Conservation (phyloP, 108 stramenopile genomes). For the Skeletonema tropicum region DNA sequence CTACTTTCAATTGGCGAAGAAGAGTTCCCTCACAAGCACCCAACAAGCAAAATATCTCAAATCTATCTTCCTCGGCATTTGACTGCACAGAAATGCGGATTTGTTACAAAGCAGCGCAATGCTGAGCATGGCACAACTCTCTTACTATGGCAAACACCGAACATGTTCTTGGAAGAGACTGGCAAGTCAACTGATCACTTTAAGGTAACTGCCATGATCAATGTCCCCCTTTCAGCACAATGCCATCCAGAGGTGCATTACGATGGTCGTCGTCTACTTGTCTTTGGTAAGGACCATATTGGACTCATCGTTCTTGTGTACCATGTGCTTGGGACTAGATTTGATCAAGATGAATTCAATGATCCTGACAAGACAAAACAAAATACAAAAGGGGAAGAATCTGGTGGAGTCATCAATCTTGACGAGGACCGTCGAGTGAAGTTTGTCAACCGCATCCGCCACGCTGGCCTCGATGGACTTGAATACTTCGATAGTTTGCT, state of each 20-base stretch:
- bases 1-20: conserved; percentile 14
- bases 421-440: conserved; percentile 17
- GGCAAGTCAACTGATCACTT: conserved; percentile 19
- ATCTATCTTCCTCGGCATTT: conserved; percentile 51
- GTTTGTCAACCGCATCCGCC: conserved; percentile 66
- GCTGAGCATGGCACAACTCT: conserved; percentile 52
- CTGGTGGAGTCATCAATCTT: conserved; percentile 45
- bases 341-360: conserved; percentile 32
- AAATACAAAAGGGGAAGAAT: conserved; percentile 20
- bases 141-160: conserved; percentile 52
- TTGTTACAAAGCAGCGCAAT: conserved; percentile 65
- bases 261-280: conserved; percentile 66
- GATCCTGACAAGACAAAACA: background rate
- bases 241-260: conserved; percentile 57
- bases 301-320: conserved; percentile 67
- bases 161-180: conserved; percentile 8
- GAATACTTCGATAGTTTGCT: conserved; percentile 60
- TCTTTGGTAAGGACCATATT: conserved; percentile 76
- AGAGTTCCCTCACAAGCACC: conserved; percentile 45
- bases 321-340: conserved; percentile 49
- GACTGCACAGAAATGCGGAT: conserved; percentile 51
- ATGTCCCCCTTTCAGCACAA: conserved; percentile 57
- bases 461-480: conserved; percentile 64
- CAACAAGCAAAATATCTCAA: conserved; percentile 39
- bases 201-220: conserved; percentile 54